Evolutionary conservation across 192 early-diverging fungal species (phyloP).

Genomic region (Gigaspora rosea): DNA sequence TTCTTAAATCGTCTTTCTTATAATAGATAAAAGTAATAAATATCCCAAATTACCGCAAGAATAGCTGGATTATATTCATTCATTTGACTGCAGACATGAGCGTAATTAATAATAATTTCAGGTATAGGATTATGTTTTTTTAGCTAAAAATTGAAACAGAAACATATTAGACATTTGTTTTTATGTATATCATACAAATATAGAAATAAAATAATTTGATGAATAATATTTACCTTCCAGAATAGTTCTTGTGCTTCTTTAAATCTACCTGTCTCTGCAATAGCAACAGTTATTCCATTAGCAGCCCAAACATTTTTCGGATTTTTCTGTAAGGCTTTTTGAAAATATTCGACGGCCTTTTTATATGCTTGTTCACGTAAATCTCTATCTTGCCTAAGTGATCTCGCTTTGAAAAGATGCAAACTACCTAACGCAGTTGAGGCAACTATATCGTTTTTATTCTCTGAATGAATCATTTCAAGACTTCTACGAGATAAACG

Average conservation of each 20-base stretch:
- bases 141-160: neutral
- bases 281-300: conserved; percentile 81
- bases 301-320: conserved; percentile 74
- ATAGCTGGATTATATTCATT: conserved; percentile 3
- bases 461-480: conserved; percentile 59
- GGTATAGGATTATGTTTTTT: conserved; percentile 37
- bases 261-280: conserved; percentile 69
- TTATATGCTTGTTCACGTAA: conserved; percentile 59
- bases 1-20: too few species aligned
- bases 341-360: conserved; percentile 80
- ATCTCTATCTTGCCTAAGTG: conserved; percentile 70
- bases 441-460: conserved; percentile 58
- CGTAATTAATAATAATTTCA: conserved; percentile 12
- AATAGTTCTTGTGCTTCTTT: conserved; percentile 68
- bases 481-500: conserved; percentile 64
- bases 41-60: neutral
- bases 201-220: too few species aligned
- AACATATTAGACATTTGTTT: too few species aligned
- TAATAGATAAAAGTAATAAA: too few species aligned
- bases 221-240: conserved; percentile 24
- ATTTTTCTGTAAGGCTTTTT: conserved; percentile 59
- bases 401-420: conserved; percentile 55
- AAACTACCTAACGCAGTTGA: conserved; percentile 76
- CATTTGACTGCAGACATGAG: conserved; percentile 4
- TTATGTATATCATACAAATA: too few species aligned